A percentile compares a stretch with the other conserved stretches of the same genome.
Conservation (phyloP, 805 yeast species). For the Kuraishia borneana region DNA sequence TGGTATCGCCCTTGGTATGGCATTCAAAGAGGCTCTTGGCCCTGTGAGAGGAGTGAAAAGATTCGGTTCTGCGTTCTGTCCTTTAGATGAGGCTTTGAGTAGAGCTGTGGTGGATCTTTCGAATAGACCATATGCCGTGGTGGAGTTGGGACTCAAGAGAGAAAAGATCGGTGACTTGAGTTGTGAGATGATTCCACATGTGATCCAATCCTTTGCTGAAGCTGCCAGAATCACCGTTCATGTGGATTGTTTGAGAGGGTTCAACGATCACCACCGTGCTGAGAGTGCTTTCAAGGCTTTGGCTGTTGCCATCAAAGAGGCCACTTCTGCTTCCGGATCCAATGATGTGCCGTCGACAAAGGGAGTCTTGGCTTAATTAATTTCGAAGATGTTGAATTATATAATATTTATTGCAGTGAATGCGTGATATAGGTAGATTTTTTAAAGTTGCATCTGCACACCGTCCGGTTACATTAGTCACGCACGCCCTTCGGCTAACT, state of each 20-base stretch:
- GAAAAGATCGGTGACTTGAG: conserved; percentile 89
- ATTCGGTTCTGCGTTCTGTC: conserved; percentile 90
- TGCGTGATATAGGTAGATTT: too few relatives aligned
- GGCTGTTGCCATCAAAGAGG: conserved; percentile 86
- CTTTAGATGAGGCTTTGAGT: conserved; percentile 90
- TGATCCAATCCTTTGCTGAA: conserved; percentile 86
- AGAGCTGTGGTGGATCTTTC: conserved; percentile 95
- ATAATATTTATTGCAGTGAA: too few relatives aligned
- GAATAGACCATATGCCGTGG: conserved; percentile 84
- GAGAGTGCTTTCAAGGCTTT: conserved; percentile 95
- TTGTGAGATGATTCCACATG: conserved; percentile 98
- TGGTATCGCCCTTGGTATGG: conserved; percentile 83
- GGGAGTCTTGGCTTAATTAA: conserved; percentile 66
- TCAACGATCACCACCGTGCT: conserved; percentile 92
- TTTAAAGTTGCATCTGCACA: too few relatives aligned
- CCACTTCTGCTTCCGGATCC: conserved; percentile 71
- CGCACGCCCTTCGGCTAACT: too few relatives aligned
- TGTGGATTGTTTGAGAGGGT: conserved; percentile 88
- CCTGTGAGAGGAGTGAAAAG: conserved; percentile 84
- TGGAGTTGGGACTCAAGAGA: conserved; percentile 81
- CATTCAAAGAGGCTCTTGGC: conserved; percentile 85
- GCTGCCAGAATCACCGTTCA: conserved; percentile 87
- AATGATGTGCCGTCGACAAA: conserved; percentile 94
- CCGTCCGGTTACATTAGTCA: too few relatives aligned
- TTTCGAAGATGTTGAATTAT: too few relatives aligned